phyloP scores from a whole-genome alignment of 2,329 filamentous ascomycete species.

The Metarhizium guizhouense region DNA sequence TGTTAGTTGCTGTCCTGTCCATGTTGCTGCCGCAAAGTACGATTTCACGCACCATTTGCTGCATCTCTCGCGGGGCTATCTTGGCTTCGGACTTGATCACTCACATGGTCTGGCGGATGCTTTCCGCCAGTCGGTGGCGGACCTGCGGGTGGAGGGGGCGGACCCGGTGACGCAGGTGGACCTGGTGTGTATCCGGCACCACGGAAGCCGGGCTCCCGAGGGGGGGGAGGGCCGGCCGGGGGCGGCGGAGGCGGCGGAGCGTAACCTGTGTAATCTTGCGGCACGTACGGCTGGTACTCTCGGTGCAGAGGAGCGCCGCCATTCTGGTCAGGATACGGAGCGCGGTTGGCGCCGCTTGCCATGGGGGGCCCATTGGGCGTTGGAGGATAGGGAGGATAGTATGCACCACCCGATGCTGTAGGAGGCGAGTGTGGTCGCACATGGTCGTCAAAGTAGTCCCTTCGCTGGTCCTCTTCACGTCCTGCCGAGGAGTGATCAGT shows the following conservation, averaged over 20 bases:
- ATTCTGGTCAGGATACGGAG: constrained; percentile 19
- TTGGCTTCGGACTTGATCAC: constrained; percentile 25
- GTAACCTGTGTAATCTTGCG: constrained; percentile 33
- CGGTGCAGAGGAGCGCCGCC: constrained; percentile 12
- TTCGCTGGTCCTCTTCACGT: constrained; percentile 25
- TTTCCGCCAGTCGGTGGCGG: constrained; percentile 23
- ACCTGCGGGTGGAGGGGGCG: constrained; percentile 22
- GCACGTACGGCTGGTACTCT: constrained; percentile 32
- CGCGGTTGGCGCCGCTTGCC: constrained; percentile 5
- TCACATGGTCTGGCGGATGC: constrained; percentile 34
- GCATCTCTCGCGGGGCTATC: constrained; percentile 14
- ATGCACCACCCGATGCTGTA: constrained; percentile 42
- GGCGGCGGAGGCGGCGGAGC: constrained; percentile 24
- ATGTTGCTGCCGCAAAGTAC: constrained; percentile 13
- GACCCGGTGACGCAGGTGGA: constrained; percentile 23
- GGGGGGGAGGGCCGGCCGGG: constrained; percentile 22
- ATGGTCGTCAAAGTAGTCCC: constrained; percentile 27
- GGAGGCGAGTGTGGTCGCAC: constrained; percentile 36
- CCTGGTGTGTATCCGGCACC: constrained; percentile 16
- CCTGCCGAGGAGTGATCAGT: constrained; percentile 14
- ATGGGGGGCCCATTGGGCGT: constrained; percentile 15
- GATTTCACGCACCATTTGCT: constrained; percentile 29
- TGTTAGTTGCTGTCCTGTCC: constrained; percentile 13
- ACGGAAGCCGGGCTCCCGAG: constrained; percentile 7
- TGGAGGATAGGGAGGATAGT: constrained; percentile 33